Evolutionary conservation across 2,329 filamentous ascomycete species (phyloP).

Genomic region (Fusarium sulawesiense): DNA sequence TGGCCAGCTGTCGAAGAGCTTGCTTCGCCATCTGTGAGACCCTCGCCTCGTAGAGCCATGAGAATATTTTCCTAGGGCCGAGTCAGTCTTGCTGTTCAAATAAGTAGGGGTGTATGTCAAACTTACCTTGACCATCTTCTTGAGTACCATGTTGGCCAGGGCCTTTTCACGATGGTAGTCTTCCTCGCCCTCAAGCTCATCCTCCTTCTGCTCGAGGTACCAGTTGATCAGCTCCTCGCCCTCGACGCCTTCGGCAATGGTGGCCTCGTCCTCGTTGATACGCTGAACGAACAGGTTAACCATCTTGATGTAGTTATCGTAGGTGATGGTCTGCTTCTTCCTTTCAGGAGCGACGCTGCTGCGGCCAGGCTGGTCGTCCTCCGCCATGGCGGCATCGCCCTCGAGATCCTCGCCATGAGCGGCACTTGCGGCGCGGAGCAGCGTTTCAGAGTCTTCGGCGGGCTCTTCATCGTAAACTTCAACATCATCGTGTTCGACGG

Average conservation of each 20-base stretch:
- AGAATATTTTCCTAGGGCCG: slow-evolving; percentile 81
- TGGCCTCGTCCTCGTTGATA: slow-evolving; percentile 84
- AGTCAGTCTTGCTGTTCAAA: slow-evolving; percentile 46
- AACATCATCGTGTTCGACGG: slow-evolving; percentile 96
- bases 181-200: slow-evolving; percentile 82
- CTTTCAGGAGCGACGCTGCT: slow-evolving; percentile 52
- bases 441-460: slow-evolving; percentile 59
- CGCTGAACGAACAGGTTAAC: slow-evolving; percentile 86
- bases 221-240: slow-evolving; percentile 84
- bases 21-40: slow-evolving; percentile 61
- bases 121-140: slow-evolving; percentile 93
- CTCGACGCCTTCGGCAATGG: slow-evolving; percentile 83
- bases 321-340: slow-evolving; percentile 87
- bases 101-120: neutral
- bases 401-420: slow-evolving; percentile 59
- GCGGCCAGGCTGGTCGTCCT: slow-evolving; percentile 54
- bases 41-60: slow-evolving; percentile 78
- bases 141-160: slow-evolving; percentile 85
- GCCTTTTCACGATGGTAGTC: slow-evolving; percentile 80
- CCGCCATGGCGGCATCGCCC: slow-evolving; percentile 59
- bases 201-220: slow-evolving; percentile 93
- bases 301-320: slow-evolving; percentile 93
- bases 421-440: slow-evolving; percentile 56
- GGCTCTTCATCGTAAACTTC: slow-evolving; percentile 82
- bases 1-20: slow-evolving; percentile 52